Conservation (phyloP, 768 basidiomycete species). For the Serendipita sp. region DNA sequence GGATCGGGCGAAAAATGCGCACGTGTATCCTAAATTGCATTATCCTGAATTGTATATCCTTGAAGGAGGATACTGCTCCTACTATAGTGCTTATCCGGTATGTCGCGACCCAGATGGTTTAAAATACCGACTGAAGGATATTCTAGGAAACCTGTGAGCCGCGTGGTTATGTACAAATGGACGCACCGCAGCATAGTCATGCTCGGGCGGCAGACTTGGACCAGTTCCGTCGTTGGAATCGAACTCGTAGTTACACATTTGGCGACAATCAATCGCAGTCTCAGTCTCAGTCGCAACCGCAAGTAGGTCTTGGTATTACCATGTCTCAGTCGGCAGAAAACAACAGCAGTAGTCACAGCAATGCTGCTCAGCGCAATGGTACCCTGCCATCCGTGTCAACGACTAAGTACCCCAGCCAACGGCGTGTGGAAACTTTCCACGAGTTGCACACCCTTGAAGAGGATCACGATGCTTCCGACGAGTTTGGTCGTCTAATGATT, state of each 20-base stretch:
- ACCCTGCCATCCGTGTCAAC: conserved; percentile 10
- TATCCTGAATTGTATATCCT: conserved; percentile 96
- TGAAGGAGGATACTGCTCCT: conserved; percentile 88
- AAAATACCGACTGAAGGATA: not conserved
- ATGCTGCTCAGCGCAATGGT: not conserved
- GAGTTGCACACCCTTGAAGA: not conserved
- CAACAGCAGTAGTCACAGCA: not conserved
- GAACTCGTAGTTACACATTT: conserved; percentile 81
- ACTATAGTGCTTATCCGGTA: conserved; percentile 49
- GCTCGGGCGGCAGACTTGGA: conserved; percentile 77
- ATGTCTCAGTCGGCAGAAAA: not conserved
- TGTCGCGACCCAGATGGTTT: conserved; percentile 9
- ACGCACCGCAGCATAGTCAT: conserved; percentile 68
- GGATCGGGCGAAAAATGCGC: conserved; percentile 79
- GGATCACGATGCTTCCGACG: not conserved
- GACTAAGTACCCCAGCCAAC: conserved; percentile 10
- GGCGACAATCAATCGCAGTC: conserved; percentile 37
- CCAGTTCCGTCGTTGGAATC: conserved; percentile 78
- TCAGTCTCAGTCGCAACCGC: not conserved
- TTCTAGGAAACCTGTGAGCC: conserved; percentile 55
- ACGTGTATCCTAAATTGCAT: conserved; percentile 78
- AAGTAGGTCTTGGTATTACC: not conserved
- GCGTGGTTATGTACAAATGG: conserved; percentile 78
- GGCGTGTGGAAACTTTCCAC: not conserved
- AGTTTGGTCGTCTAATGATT: not conserved